These are phyloP conservation scores for Phytopythium kandeliae DNA, from an alignment of 352 stramenopile genomes.

Conservation along the genomic window DNA sequence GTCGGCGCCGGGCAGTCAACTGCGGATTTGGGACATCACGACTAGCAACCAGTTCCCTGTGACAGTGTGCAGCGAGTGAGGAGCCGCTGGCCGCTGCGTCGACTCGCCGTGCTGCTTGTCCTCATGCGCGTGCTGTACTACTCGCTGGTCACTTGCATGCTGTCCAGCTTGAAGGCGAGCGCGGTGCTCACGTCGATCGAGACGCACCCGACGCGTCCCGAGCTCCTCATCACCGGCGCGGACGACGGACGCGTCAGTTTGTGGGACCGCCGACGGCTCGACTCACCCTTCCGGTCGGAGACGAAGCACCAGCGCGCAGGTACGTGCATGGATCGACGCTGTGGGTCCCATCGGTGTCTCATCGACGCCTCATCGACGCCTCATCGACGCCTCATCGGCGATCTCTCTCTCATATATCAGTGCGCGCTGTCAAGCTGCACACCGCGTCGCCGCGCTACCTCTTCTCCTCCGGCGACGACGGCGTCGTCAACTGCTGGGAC, in stretches of 20 bases:
- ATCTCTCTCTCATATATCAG: too few species aligned
- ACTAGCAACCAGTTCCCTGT: constrained; percentile 54
- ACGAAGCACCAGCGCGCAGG: constrained; percentile 53
- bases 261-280: constrained; percentile 72
- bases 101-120: not conserved
- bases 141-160: too few species aligned
- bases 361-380: too few species aligned
- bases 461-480: constrained; percentile 61
- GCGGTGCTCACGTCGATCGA: constrained; percentile 54
- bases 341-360: too few species aligned
- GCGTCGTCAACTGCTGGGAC: constrained; percentile 62
- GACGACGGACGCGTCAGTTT: constrained; percentile 62
- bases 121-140: too few species aligned
- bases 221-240: constrained; percentile 66
- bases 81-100: not conserved
- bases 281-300: constrained; percentile 59
- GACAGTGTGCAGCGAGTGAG: constrained; percentile 48
- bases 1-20: constrained; percentile 43
- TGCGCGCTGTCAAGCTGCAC: constrained; percentile 70
- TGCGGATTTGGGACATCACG: constrained; percentile 72
- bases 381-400: too few species aligned
- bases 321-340: constrained; percentile 9
- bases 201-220: constrained; percentile 69
- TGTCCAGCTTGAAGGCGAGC: constrained; percentile 24
- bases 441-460: constrained; percentile 51